A percentile compares a stretch with the other conserved stretches of the same genome.
These are phyloP conservation scores for Evansstolkia leycettana DNA, from an alignment of 495 filamentous ascomycete species.

Conservation along the genomic window DNA sequence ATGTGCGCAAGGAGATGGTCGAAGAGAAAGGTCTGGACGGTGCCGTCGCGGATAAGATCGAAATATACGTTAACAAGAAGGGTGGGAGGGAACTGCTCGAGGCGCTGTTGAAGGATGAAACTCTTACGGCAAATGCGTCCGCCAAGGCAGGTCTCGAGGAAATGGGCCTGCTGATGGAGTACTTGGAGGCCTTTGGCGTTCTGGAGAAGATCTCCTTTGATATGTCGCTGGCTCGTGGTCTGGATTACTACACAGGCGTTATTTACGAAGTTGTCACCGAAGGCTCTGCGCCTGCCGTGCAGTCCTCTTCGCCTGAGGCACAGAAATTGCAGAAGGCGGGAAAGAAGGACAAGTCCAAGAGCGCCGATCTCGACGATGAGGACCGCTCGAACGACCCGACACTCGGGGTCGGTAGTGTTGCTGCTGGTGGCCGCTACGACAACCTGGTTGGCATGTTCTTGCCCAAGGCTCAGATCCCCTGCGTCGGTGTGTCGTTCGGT, in stretches of 20 bases:
- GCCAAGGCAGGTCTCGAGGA: constrained; percentile 71
- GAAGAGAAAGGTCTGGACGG: constrained; percentile 74
- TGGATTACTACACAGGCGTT: constrained; percentile 91
- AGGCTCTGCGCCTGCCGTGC: constrained; percentile 55
- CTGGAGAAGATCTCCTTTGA: constrained; percentile 67
- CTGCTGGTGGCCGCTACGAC: constrained; percentile 87
- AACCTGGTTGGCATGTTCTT: constrained; percentile 88
- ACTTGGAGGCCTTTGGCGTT: constrained; percentile 64
- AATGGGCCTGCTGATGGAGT: constrained; percentile 69
- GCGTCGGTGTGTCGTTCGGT: constrained; percentile 89
- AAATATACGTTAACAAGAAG: constrained; percentile 62
- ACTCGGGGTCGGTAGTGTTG: constrained; percentile 74
- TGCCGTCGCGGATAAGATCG: constrained; percentile 73
- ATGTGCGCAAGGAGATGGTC: constrained; percentile 85
- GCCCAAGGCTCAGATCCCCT: constrained; percentile 74
- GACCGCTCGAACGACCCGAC: constrained; percentile 74
- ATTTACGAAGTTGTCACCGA: constrained; percentile 90
- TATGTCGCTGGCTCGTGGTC: constrained; percentile 67
- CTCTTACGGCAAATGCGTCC: constrained; percentile 51
- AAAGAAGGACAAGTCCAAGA: constrained; percentile 47
- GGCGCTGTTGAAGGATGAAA: constrained; percentile 47
- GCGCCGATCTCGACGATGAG: constrained; percentile 46
- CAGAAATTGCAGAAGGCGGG: constrained; percentile 38
- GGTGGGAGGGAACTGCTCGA: constrained; percentile 58
- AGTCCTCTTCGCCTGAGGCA: constrained; percentile 29